Conservation (phyloP, 371 early-diverging fungal genomes). For the Mucor lusitanicus region DNA sequence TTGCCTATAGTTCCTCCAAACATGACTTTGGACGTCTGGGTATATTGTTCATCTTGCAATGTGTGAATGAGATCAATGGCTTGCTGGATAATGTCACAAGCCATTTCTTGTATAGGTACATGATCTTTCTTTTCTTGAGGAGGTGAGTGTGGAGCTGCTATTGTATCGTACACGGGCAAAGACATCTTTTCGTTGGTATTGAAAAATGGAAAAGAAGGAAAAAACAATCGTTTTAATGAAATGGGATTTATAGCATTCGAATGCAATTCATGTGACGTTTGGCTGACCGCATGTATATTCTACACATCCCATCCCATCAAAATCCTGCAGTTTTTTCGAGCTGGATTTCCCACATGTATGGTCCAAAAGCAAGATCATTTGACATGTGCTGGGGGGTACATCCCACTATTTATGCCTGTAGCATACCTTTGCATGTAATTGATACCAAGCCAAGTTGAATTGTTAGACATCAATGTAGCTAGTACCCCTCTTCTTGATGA, state of each 20-base stretch:
- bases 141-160: background rate
- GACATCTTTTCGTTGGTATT: background rate
- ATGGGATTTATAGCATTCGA: background rate
- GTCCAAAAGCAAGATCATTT: background rate
- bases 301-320: background rate
- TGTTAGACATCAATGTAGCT: background rate
- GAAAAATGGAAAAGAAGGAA: background rate
- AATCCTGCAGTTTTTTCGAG: background rate
- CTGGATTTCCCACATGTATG: background rate
- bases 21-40: constrained; percentile 48
- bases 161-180: background rate
- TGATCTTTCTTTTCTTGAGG: background rate
- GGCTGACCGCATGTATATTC: background rate
- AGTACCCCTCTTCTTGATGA: background rate
- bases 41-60: constrained; percentile 32
- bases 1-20: constrained; percentile 69
- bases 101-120: constrained; percentile 1
- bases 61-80: constrained; percentile 13
- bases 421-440: background rate
- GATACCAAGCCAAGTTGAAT: background rate
- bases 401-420: background rate
- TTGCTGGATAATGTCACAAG: constrained; percentile 18
- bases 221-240: background rate
- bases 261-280: background rate
- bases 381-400: background rate